These are phyloP conservation scores for Oehlia diaphana DNA, from an alignment of 192 early-diverging fungal genomes.

Conservation along the genomic window DNA sequence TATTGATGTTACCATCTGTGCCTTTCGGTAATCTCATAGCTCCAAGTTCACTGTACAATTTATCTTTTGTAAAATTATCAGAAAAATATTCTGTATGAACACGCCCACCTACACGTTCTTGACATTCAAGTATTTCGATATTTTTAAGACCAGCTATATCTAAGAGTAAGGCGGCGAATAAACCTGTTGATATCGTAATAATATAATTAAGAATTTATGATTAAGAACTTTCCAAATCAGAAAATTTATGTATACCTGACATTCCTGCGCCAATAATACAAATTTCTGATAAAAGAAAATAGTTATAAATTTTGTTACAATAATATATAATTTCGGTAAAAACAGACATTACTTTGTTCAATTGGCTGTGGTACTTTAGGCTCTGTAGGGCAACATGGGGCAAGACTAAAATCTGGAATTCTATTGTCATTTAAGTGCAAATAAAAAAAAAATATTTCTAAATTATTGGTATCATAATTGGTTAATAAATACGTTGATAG, in stretches of 20 bases:
- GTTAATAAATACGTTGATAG: too few species aligned
- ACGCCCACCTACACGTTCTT: constrained; percentile 30
- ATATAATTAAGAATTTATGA: too few species aligned
- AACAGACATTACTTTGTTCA: too few species aligned
- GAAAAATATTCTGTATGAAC: constrained; percentile 36
- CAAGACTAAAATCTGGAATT: too few species aligned
- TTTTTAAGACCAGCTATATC: constrained; percentile 32
- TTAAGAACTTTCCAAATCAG: not conserved
- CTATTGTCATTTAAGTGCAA: too few species aligned
- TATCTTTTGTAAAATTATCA: constrained; percentile 7
- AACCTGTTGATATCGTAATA: not conserved
- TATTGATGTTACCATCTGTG: too few species aligned
- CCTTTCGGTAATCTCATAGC: constrained; percentile 28
- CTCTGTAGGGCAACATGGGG: too few species aligned
- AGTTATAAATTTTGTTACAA: too few species aligned
- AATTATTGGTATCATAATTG: too few species aligned
- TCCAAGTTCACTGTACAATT: constrained; percentile 32
- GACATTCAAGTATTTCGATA: constrained; percentile 33
- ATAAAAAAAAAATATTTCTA: too few species aligned
- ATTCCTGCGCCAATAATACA: constrained; percentile 6
- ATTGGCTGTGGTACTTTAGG: too few species aligned
- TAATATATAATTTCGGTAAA: too few species aligned
- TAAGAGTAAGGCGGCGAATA: constrained; percentile 30
- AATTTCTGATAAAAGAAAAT: not conserved
- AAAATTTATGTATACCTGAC: not conserved